These are phyloP conservation scores for Cyclocybe cylindracea DNA, from an alignment of 768 basidiomycete species.

Conservation along the genomic window DNA sequence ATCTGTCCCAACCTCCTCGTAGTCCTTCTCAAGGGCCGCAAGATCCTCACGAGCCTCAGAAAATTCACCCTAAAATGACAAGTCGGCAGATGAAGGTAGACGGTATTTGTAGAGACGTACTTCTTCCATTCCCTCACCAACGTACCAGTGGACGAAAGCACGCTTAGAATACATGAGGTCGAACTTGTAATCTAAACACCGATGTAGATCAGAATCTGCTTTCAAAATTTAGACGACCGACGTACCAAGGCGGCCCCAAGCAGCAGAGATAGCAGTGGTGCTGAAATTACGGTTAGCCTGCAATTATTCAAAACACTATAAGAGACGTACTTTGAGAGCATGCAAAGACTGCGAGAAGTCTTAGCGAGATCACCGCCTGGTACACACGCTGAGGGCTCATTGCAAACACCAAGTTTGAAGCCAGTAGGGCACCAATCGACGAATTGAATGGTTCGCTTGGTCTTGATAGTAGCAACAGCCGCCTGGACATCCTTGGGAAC, in stretches of 20 bases:
- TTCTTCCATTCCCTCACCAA: slow-evolving; percentile 99
- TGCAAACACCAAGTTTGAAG: slow-evolving; percentile 96
- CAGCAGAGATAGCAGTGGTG: slow-evolving; percentile 91
- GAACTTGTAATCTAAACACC: slow-evolving; percentile 82
- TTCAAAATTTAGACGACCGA: not conserved
- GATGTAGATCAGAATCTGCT: not conserved
- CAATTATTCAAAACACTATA: not conserved
- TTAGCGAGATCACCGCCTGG: slow-evolving; percentile 96
- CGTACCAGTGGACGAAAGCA: slow-evolving; percentile 93
- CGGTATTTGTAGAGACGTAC: slow-evolving; percentile 5
- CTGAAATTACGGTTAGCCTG: slow-evolving; percentile 5
- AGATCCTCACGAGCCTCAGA: slow-evolving; percentile 98
- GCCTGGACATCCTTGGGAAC: slow-evolving; percentile 94
- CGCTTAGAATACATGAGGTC: slow-evolving; percentile 97
- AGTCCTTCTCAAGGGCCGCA: slow-evolving; percentile 99
- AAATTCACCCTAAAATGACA: slow-evolving; percentile 76
- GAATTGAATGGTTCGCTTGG: slow-evolving; percentile 96
- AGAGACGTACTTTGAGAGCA: slow-evolving; percentile 70
- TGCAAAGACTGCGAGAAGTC: slow-evolving; percentile 91
- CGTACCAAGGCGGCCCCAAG: slow-evolving; percentile 74
- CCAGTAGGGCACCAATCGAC: slow-evolving; percentile 98
- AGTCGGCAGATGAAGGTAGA: not conserved
- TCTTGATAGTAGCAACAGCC: slow-evolving; percentile 92
- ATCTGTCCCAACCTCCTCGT: slow-evolving; percentile 76
- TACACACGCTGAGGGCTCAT: slow-evolving; percentile 87